phyloP scores from a whole-genome alignment of 352 stramenopile genomes.

The Phytophthora pinifolia region DNA sequence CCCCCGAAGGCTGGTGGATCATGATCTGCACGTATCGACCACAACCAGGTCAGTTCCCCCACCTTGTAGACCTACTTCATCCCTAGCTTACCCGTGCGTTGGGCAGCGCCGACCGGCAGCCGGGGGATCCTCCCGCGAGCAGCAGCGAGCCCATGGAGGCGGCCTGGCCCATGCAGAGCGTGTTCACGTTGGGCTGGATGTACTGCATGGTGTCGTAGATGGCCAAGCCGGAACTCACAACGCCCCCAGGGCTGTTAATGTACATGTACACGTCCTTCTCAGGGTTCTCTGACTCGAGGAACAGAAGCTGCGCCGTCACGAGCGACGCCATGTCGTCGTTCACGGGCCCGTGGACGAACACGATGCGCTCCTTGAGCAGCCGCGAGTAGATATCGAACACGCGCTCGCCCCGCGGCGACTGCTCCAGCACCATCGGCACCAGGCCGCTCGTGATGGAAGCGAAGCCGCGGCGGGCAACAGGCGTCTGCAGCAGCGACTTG shows the following conservation, averaged over 20 bases:
- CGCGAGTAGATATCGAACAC: constrained; percentile 98
- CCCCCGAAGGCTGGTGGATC: constrained; percentile 97
- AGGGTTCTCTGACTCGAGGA: constrained; percentile 95
- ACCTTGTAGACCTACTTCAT: background rate
- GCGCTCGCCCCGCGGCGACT: constrained; percentile 91
- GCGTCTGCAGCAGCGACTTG: constrained; percentile 15
- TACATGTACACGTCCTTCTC: constrained; percentile 99
- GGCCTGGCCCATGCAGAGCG: constrained; percentile 97
- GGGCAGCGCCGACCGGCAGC: constrained; percentile 91
- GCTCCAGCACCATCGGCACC: constrained; percentile 95
- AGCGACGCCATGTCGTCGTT: constrained; percentile 85
- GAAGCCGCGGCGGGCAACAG: constrained; percentile 38
- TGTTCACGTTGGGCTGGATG: constrained; percentile 97
- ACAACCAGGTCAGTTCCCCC: constrained; percentile 5
- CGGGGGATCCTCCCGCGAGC: constrained; percentile 90
- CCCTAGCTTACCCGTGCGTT: constrained; percentile 83
- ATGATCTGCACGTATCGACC: constrained; percentile 78
- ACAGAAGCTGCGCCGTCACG: constrained; percentile 90
- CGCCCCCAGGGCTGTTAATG: constrained; percentile 98
- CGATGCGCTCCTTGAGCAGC: constrained; percentile 97
- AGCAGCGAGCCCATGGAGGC: constrained; percentile 97
- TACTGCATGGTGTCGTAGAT: constrained; percentile 99
- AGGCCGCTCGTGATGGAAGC: constrained; percentile 68
- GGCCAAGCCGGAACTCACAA: constrained; percentile 96
- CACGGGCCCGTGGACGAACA: constrained; percentile 96